Conservation (phyloP, 176 grass and related monocot genomes). For the Elaeis guineensis region DNA sequence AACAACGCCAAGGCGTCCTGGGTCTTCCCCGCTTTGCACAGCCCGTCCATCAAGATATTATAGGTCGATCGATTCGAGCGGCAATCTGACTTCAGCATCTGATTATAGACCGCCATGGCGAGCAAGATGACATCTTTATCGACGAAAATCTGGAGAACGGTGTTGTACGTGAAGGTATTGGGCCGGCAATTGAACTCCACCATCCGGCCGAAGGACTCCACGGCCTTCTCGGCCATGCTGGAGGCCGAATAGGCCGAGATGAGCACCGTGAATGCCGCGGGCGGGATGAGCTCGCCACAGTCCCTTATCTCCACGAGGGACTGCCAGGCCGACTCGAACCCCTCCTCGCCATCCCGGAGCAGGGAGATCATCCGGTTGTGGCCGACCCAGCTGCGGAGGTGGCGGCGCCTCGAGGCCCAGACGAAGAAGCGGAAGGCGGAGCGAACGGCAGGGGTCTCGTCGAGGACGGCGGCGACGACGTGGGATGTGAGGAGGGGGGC, state of each 20-base stretch:
- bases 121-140: conserved; percentile 48
- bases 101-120: conserved; percentile 65
- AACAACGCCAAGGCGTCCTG: conserved; percentile 52
- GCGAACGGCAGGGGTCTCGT: conserved; percentile 20
- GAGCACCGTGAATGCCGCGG: conserved; percentile 48
- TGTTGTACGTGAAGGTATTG: conserved; percentile 50
- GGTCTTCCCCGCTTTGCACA: conserved; percentile 40
- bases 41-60: conserved; percentile 48
- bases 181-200: conserved; percentile 55
- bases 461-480: conserved; percentile 47
- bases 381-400: conserved; percentile 35
- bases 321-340: conserved; percentile 40
- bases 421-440: conserved; percentile 69
- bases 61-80: conserved; percentile 38
- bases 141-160: conserved; percentile 49
- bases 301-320: conserved; percentile 40
- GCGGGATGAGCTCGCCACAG: conserved; percentile 13
- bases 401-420: conserved; percentile 42
- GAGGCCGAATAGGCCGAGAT: conserved; percentile 43
- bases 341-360: conserved; percentile 19
- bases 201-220: conserved; percentile 67
- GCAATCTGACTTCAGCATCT: conserved; percentile 40
- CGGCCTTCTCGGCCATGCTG: conserved; percentile 38
- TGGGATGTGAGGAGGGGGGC: conserved; percentile 39
- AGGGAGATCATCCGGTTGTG: conserved; percentile 42